phyloP scores from a whole-genome alignment of 805 yeast genomes.

The Yarrowia keelungensis region DNA sequence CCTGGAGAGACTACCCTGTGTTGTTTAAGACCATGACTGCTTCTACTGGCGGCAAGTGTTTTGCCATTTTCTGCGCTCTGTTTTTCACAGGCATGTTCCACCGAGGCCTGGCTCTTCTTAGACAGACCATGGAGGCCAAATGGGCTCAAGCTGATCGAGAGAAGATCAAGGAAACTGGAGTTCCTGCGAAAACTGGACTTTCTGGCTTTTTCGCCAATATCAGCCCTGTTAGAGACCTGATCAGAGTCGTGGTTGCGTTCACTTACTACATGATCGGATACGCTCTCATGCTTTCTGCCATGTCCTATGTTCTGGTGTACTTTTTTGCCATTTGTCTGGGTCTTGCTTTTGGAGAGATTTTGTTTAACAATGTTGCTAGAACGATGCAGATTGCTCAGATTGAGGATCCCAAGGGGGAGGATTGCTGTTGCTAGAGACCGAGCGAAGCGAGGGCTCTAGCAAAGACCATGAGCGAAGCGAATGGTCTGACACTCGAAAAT shows the following conservation, averaged over 20 bases:
- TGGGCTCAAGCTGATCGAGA: constrained; percentile 28
- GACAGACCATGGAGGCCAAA: constrained; percentile 38
- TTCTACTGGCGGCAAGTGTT: constrained; percentile 31
- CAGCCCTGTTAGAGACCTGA: not conserved
- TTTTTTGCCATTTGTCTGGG: constrained; percentile 36
- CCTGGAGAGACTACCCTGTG: constrained; percentile 30
- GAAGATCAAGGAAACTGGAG: not conserved
- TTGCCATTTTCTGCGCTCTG: constrained; percentile 34
- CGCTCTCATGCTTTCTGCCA: constrained; percentile 38
- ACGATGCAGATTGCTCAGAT: constrained; percentile 16
- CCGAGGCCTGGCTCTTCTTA: constrained; percentile 27
- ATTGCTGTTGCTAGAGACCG: constrained; percentile 22
- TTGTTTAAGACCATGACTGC: constrained; percentile 34
- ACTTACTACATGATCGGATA: constrained; percentile 37
- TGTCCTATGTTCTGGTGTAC: constrained; percentile 30
- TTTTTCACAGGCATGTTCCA: constrained; percentile 37
- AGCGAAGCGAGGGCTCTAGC: not conserved
- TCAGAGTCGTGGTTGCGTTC: constrained; percentile 16
- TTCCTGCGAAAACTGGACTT: constrained; percentile 21
- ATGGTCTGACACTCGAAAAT: too few relatives aligned
- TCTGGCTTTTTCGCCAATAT: constrained; percentile 23
- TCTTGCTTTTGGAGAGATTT: constrained; percentile 30
- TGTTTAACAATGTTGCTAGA: constrained; percentile 35
- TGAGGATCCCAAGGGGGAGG: constrained; percentile 36
- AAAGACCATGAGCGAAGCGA: too few relatives aligned